Evolutionary conservation across 352 stramenopile genomes (phyloP).

Genomic region (Poterioochromonas sp.): DNA sequence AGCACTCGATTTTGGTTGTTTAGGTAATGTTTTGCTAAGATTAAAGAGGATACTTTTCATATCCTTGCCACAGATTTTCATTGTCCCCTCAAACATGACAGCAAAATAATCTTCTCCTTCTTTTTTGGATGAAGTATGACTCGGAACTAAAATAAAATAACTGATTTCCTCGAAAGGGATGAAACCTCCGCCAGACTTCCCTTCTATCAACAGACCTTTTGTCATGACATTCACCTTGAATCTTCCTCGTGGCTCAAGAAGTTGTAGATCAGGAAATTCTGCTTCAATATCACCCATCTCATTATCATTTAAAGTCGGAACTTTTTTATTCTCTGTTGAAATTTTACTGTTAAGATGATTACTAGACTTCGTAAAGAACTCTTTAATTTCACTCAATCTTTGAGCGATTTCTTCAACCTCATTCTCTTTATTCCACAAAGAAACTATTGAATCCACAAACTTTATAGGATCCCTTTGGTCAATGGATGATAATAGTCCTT

Average conservation of each 20-base stretch:
- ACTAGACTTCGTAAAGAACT: not conserved
- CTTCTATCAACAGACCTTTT: not conserved
- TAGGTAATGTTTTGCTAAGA: not conserved
- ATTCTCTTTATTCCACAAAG: no score
- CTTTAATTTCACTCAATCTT: no score
- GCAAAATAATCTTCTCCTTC: constrained; percentile 21
- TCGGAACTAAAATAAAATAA: not conserved
- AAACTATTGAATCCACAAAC: no score
- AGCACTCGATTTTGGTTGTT: not conserved
- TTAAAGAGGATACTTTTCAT: not conserved
- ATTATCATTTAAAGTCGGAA: not conserved
- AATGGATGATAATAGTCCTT: no score
- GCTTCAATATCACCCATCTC: not conserved
- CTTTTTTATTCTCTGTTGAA: not conserved
- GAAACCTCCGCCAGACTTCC: not conserved
- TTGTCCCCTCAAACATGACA: not conserved
- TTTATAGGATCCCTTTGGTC: no score
- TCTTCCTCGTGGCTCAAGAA: constrained; percentile 18
- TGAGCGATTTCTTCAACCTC: no score
- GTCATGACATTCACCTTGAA: not conserved
- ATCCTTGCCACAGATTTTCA: not conserved
- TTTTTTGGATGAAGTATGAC: constrained; percentile 16
- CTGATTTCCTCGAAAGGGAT: not conserved
- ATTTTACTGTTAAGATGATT: not conserved
- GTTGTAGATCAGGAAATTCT: not conserved